A percentile compares a stretch with the other conserved stretches of the same genome.
phyloP scores from a whole-genome alignment of 192 early-diverging fungal species.

The Kappamyces sp. region DNA sequence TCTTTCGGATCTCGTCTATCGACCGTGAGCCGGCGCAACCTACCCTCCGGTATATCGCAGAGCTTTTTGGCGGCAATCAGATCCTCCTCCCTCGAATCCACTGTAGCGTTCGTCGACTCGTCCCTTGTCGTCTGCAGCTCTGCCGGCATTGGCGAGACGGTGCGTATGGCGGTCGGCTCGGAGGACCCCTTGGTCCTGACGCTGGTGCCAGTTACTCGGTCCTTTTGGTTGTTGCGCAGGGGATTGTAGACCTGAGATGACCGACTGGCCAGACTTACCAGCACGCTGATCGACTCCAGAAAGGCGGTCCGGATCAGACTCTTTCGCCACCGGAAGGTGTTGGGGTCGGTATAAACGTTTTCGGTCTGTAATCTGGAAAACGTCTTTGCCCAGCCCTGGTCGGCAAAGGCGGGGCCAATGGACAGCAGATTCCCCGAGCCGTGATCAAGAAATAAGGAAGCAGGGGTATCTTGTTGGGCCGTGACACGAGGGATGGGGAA shows the following conservation, averaged over 20 bases:
- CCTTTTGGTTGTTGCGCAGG: neutral
- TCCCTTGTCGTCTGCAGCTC: no score
- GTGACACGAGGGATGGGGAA: no score
- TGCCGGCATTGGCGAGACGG: neutral
- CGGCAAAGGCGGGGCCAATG: neutral
- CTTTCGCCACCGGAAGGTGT: slow-evolving; percentile 44
- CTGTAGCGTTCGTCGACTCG: neutral
- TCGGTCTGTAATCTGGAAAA: slow-evolving; percentile 21
- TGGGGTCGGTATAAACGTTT: slow-evolving; percentile 27
- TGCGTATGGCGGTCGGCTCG: neutral
- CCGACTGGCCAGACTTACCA: slow-evolving; percentile 18
- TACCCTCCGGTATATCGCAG: slow-evolving; percentile 44
- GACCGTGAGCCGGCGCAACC: neutral
- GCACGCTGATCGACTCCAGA: slow-evolving; percentile 28
- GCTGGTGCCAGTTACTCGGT: neutral
- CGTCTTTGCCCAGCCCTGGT: slow-evolving; percentile 1
- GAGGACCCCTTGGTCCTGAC: neutral
- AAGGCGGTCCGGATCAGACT: slow-evolving; percentile 29
- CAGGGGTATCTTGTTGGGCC: no score
- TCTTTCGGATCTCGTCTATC: slow-evolving; percentile 42
- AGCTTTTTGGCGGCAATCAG: slow-evolving; percentile 38
- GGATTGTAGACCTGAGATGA: slow-evolving; percentile 11
- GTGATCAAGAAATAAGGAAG: no score
- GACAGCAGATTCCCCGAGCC: neutral
- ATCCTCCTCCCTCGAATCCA: slow-evolving; percentile 35